These are phyloP conservation scores for Scorias spongiosa DNA, from an alignment of 2,329 filamentous ascomycete genomes.

Conservation along the genomic window DNA sequence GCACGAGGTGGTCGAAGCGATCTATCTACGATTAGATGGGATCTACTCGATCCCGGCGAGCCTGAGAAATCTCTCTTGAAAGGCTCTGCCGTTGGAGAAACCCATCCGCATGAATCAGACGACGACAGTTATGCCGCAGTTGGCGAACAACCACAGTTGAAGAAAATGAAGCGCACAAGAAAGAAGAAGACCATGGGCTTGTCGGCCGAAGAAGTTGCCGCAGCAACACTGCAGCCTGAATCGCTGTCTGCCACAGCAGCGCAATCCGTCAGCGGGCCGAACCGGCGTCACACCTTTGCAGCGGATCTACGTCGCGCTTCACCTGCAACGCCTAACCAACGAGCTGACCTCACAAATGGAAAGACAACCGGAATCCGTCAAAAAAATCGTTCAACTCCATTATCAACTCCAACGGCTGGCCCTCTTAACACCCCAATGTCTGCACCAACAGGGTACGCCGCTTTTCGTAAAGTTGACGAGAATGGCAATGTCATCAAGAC, in stretches of 20 bases:
- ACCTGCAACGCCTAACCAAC: not conserved
- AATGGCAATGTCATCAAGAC: slow-evolving; percentile 23
- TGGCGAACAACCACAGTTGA: slow-evolving; percentile 7
- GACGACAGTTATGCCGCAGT: slow-evolving; percentile 12
- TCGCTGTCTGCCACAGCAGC: not conserved
- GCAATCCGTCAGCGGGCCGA: not conserved
- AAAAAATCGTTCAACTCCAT: not conserved
- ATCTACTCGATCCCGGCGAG: slow-evolving; percentile 42
- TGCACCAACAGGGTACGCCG: slow-evolving; percentile 24
- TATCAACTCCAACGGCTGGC: not conserved
- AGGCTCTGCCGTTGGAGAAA: not conserved
- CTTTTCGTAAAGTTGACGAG: slow-evolving; percentile 23
- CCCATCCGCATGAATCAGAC: not conserved
- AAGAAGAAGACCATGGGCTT: not conserved
- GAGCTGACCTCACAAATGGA: not conserved
- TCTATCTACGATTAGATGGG: slow-evolving; percentile 45
- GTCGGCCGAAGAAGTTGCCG: not conserved
- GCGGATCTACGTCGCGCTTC: not conserved
- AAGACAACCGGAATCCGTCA: not conserved
- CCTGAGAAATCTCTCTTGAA: slow-evolving; percentile 12
- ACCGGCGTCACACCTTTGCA: not conserved
- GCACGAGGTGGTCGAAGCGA: slow-evolving; percentile 24
- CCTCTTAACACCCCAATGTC: slow-evolving; percentile 1
- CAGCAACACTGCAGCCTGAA: not conserved
- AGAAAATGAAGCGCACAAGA: not conserved